Conservation (phyloP, 176 grass and related monocot species). For the Cymbopogon citratus region DNA sequence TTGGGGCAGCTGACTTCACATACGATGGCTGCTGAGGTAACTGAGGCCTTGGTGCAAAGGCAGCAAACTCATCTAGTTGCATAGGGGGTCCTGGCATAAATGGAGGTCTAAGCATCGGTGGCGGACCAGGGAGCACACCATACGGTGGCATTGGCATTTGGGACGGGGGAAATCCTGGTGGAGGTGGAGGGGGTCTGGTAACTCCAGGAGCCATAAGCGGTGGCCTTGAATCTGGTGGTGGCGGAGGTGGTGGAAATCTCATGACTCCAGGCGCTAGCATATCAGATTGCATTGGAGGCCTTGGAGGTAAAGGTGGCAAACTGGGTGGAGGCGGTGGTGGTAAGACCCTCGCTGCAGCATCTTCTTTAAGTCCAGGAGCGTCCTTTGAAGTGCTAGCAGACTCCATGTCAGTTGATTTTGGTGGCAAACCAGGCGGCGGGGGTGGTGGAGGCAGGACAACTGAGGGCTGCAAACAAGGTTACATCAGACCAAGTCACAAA, state of each 20-base stretch:
- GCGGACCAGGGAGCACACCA: slow-evolving; percentile 68
- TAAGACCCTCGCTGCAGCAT: slow-evolving; percentile 25
- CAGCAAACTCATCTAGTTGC: slow-evolving; percentile 54
- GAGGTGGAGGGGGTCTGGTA: slow-evolving; percentile 58
- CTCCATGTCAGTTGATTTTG: slow-evolving; percentile 45
- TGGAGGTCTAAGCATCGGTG: slow-evolving; percentile 50
- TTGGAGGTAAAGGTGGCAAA: slow-evolving; percentile 59
- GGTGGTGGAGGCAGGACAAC: slow-evolving; percentile 62
- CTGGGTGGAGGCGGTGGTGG: slow-evolving; percentile 31
- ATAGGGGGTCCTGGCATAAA: slow-evolving; percentile 42
- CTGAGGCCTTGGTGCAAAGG: slow-evolving; percentile 54
- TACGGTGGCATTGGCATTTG: slow-evolving; percentile 61
- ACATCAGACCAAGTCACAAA: slow-evolving; percentile 25
- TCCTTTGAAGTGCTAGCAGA: slow-evolving; percentile 27
- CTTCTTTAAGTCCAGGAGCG: slow-evolving; percentile 36
- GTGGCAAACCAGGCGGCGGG: slow-evolving; percentile 55
- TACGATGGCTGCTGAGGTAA: slow-evolving; percentile 90
- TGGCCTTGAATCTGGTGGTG: slow-evolving; percentile 68
- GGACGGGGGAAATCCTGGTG: slow-evolving; percentile 59
- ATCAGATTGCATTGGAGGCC: slow-evolving; percentile 54
- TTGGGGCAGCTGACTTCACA: slow-evolving; percentile 93
- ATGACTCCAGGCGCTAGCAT: slow-evolving; percentile 60
- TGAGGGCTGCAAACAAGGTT: slow-evolving; percentile 40
- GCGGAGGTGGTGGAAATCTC: slow-evolving; percentile 76
- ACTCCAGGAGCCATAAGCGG: slow-evolving; percentile 60